Evolutionary conservation across 2,329 filamentous ascomycete species (phyloP).

Genomic region (Drechslerella dactyloides): DNA sequence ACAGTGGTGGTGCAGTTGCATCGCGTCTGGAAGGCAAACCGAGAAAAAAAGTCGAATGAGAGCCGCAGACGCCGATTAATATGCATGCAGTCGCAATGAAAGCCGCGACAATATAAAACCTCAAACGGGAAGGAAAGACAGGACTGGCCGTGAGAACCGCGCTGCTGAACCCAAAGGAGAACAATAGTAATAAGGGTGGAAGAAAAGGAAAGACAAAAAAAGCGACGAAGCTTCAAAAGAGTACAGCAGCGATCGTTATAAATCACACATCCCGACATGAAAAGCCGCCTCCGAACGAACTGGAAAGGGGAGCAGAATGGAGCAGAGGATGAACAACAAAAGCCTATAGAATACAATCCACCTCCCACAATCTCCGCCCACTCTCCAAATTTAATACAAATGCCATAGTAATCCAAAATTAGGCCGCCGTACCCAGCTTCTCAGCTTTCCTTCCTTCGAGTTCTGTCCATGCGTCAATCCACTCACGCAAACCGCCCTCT

Average conservation of each 20-base stretch:
- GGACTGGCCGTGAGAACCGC: too few relatives aligned
- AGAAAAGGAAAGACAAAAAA: constrained; percentile 35
- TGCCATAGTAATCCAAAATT: background rate
- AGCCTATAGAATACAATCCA: constrained; percentile 47
- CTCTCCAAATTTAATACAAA: constrained; percentile 5
- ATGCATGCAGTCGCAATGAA: constrained; percentile 4
- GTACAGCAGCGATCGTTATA: constrained; percentile 27
- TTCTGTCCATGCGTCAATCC: too few relatives aligned
- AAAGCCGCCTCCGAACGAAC: constrained; percentile 12
- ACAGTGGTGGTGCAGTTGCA: background rate
- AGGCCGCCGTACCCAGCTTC: too few relatives aligned
- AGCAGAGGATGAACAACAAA: constrained; percentile 10
- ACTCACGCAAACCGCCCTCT: constrained; percentile 40
- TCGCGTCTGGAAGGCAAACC: constrained; percentile 8
- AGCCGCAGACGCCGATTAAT: constrained; percentile 4
- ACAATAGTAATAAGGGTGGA: constrained; percentile 21
- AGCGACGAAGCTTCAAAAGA: constrained; percentile 24
- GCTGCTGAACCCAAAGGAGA: too few relatives aligned
- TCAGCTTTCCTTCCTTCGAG: background rate
- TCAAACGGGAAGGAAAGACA: background rate
- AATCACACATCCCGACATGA: constrained; percentile 16
- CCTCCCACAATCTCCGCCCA: constrained; percentile 45
- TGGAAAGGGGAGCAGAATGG: constrained; percentile 17
- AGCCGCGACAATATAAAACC: background rate
- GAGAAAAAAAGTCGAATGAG: background rate